These are phyloP conservation scores for Ceratorhiza oryzae-sativae DNA, from an alignment of 1,284 basidiomycete species.

Conservation along the genomic window DNA sequence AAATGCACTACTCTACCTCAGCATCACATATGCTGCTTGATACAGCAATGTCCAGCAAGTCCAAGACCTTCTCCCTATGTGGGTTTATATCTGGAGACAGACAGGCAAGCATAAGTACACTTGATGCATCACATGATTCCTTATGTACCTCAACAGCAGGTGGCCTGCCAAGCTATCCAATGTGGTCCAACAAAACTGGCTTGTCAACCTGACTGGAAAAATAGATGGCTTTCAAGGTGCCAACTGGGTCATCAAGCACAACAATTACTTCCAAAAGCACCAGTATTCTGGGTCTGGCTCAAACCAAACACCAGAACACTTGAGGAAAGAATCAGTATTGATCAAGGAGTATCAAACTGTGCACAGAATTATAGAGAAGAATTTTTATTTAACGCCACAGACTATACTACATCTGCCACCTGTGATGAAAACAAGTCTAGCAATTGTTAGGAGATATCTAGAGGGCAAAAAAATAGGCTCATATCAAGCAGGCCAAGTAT, in stretches of 20 bases:
- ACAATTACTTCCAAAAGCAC: constrained; percentile 48
- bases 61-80: constrained; percentile 48
- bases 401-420: background rate
- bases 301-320: background rate
- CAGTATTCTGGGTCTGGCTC: background rate
- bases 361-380: background rate
- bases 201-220: no score
- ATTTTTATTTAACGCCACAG: background rate
- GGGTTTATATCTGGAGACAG: constrained; percentile 50
- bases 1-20: constrained; percentile 51
- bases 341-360: background rate
- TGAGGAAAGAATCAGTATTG: constrained; percentile 1
- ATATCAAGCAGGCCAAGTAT: background rate
- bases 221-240: no score
- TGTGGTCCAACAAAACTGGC: no score
- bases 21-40: no score
- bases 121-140: constrained; percentile 43
- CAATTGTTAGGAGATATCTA: background rate
- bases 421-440: background rate
- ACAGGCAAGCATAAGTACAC: constrained; percentile 53
- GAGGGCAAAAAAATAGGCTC: background rate
- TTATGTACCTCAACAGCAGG: constrained; percentile 21
- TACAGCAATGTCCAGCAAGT: constrained; percentile 52
- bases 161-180: no score
- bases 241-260: constrained; percentile 47